phyloP scores from a whole-genome alignment of 2,329 filamentous ascomycete genomes.

The Microcyclosporella mali region DNA sequence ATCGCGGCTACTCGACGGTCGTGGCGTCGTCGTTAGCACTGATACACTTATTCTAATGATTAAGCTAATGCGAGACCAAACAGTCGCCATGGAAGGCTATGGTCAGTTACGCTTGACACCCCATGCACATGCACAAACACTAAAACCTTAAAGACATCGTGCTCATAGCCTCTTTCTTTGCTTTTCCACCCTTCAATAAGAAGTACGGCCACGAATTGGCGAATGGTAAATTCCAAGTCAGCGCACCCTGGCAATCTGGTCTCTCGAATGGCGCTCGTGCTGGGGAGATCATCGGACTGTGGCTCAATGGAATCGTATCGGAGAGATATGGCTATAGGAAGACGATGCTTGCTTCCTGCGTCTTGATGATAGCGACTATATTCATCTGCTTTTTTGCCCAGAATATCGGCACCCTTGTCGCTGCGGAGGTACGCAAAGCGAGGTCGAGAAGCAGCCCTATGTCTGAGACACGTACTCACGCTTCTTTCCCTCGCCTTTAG shows the following conservation, averaged over 20 bases:
- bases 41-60: too few species aligned
- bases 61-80: too few species aligned
- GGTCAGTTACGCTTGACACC: too few species aligned
- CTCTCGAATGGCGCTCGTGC: constrained; percentile 50
- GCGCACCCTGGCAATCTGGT: constrained; percentile 53
- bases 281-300: constrained; percentile 61
- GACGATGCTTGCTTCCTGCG: constrained; percentile 55
- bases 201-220: constrained; percentile 37
- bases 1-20: too few species aligned
- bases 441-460: not conserved
- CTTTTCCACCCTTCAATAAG: constrained; percentile 26
- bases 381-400: constrained; percentile 40
- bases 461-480: not conserved
- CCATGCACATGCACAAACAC: too few species aligned
- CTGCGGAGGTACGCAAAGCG: constrained; percentile 18
- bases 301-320: constrained; percentile 60
- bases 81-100: constrained; percentile 39
- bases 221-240: constrained; percentile 42
- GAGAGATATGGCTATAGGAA: constrained; percentile 42
- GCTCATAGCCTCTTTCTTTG: constrained; percentile 33
- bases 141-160: too few species aligned
- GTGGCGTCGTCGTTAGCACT: too few species aligned
- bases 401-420: constrained; percentile 26
- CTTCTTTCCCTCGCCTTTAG: constrained; percentile 33
- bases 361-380: constrained; percentile 51